Conservation (phyloP, 192 early-diverging fungal genomes). For the Backusella sp. region DNA sequence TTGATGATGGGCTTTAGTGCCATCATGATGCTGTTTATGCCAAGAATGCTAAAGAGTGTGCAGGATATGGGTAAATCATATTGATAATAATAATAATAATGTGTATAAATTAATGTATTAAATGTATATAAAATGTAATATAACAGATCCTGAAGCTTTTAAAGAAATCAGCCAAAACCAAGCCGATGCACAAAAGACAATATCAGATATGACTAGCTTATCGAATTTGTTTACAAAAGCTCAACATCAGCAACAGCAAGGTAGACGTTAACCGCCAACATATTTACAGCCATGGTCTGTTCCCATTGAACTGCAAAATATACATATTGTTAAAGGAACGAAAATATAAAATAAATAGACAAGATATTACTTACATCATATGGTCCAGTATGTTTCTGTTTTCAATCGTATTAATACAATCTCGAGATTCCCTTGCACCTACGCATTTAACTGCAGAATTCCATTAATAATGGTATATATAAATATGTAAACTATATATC, state of each 20-base stretch:
- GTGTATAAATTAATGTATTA: neutral
- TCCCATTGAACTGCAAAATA: neutral
- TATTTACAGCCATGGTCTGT: neutral
- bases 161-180: slow-evolving; percentile 48
- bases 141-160: slow-evolving; percentile 45
- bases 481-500: neutral
- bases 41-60: slow-evolving; percentile 47
- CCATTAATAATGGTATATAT: too few species aligned
- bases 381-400: neutral
- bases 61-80: slow-evolving; percentile 33
- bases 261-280: neutral
- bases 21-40: slow-evolving; percentile 54
- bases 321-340: neutral
- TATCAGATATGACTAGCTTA: slow-evolving; percentile 48
- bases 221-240: slow-evolving; percentile 30
- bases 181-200: slow-evolving; percentile 42
- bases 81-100: too few species aligned
- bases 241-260: neutral
- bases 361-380: neutral
- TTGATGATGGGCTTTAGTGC: slow-evolving; percentile 58
- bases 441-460: neutral
- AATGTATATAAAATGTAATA: neutral
- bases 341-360: neutral
- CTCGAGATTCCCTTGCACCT: neutral
- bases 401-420: neutral